These are phyloP conservation scores for Scalesia atractyloides DNA, from an alignment of 129 eudicot genomes.

Conservation along the genomic window DNA sequence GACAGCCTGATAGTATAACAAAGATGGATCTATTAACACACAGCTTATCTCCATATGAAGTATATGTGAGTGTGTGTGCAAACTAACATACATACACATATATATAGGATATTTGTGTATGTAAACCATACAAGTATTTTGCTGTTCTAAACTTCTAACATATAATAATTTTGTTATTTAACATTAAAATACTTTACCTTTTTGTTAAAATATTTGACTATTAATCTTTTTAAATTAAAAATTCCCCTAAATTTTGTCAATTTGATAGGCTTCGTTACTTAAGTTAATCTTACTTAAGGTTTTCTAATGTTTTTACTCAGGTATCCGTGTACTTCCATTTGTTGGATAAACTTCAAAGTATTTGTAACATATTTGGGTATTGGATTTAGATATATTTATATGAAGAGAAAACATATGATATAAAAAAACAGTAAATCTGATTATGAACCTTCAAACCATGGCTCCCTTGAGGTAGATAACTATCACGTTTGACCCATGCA, in stretches of 20 bases:
- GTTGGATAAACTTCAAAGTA: not conserved
- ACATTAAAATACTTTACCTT: not conserved
- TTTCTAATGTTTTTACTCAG: not conserved
- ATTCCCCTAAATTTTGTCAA: not conserved
- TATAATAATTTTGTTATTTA: not conserved
- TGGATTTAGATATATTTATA: not conserved
- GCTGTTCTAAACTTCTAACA: not conserved
- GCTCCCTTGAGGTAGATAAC: conserved; percentile 99
- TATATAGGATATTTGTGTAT: not conserved
- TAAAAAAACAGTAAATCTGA: conserved; percentile 8
- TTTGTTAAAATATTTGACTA: not conserved
- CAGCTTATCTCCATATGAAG: not conserved
- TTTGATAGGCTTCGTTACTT: not conserved
- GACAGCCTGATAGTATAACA: conserved; percentile 67
- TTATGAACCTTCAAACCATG: conserved; percentile 87
- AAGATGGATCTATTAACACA: not conserved
- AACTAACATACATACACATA: not conserved
- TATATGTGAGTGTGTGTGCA: not conserved
- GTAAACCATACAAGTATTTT: conserved; percentile 4
- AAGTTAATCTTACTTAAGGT: not conserved
- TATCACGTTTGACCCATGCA: conserved; percentile 99
- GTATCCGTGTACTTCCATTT: not conserved
- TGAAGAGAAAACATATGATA: conserved; percentile 13
- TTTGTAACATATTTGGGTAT: not conserved
- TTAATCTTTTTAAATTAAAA: not conserved